Evolutionary conservation across 345 rosid genomes (phyloP), one percentile per base, ranked within the genome.

Genomic region (Euphorbia peplus): DNA sequence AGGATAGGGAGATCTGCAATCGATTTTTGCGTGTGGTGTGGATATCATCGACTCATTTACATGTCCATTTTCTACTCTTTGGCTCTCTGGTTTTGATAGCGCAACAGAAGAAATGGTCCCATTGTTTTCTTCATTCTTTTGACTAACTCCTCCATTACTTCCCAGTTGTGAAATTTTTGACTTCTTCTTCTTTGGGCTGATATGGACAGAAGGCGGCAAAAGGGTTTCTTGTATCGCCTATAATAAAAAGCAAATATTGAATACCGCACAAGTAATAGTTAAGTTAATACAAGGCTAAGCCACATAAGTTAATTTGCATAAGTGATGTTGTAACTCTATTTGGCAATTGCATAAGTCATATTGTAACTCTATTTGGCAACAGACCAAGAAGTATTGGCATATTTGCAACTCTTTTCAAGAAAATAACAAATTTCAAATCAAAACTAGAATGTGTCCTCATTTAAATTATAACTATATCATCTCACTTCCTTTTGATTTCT

Each of bases 221-320:
- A 87, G 87, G 68, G 71, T 82, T 64, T 86, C 90, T 74, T 91
- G 98, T 70, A 88, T 88, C 8, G 80, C 95, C 98, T 90, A 46
- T 4, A 30, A 8, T 29, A 11, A 19, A 3, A 4, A 50, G 13
- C 64, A 30, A 9, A 15, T 10, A 50, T 19, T n/a, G 8, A 46
- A 42, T 12, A n/a, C 24, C 14, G 15, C 1, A 26, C 39, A 37
- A 55, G 55, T 18, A 54, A 15, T 35, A 51, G 15, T 41, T 13
- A 21, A 41, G 26, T 4, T 14, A 18, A 1, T 64, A 11, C 11
- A 25, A 44, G 28, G 25, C 55, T 28, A 26, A 46, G 41, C 15
- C 37, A 64, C 14, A 54, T 32, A 41, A 37, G 26, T 53, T 1
- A 53, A 66, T n/a, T n/a, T n/a, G n/a, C n/a, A n/a, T n/a, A 53